Evolutionary conservation across 208 protist genomes (phyloP), one percentile per base, ranked within the genome.

Genomic region (Acanthamoeba comandoni): DNA sequence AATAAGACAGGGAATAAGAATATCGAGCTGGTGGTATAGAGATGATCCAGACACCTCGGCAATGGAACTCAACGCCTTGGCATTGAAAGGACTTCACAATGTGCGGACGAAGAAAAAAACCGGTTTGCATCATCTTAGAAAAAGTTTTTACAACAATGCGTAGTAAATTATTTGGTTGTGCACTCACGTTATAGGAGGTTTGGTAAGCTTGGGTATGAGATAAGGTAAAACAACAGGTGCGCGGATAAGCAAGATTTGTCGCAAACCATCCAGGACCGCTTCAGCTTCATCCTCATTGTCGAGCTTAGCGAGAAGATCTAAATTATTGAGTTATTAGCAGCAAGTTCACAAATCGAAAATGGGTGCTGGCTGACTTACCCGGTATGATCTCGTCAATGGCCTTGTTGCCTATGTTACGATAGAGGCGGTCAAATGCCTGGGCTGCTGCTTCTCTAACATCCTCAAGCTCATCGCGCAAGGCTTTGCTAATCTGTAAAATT

Each of bases 341-440:
- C 35, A 43, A 43, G 35, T 43, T 43, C 5, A 43, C 35, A 43
- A 58, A 26, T 24, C 24, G 22, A 1, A 22, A 51, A 75, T 51
- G 13, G 1, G 67, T 55, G 8, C 9, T 11, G 7, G 67, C 17
- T 15, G 1, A 75, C 39, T 48, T 58, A 62, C 53, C 48, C 35
- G 94, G 95, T 3, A 98, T 43, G 48, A 97, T 94, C 35, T 97
- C 96, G 65, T 97, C 94, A 31, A 97, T 91, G 11, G 94, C 95
- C 39, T 93, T 92, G 13, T 12, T 19, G 24, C 95, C 95, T 49
- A 96, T 65, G 9, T 51, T 75, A 9, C 58, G 22, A 91, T 95
- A 91, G 19, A 98, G 90, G 48, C 82, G 70, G 82, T 95, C 92
- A 73, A 98, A 97, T 2, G 94, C 93, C n/a, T 92, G 35, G 19